Conservation (phyloP, 225 moss, liverwort and hornwort genomes). For the Pseudisothecium myosuroides region DNA sequence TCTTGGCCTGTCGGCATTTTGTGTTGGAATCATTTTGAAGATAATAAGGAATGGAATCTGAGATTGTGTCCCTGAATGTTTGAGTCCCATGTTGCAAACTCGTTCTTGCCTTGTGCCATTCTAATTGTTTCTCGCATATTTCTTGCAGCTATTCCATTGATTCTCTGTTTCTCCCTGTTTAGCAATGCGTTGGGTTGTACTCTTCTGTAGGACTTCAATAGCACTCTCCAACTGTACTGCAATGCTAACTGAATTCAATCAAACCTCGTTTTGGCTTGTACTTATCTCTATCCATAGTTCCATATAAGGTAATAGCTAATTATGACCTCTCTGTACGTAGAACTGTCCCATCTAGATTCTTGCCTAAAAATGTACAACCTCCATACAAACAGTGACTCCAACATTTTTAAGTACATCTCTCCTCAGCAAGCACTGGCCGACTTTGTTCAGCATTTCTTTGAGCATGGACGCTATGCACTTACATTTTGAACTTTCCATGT, state of each 20-base stretch:
- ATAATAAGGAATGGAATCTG: background rate
- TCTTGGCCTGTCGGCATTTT: background rate
- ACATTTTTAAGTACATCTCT: no score
- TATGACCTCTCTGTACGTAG: no score
- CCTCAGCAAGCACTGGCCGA: no score
- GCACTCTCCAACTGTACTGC: background rate
- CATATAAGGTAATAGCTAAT: no score
- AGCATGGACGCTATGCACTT: no score
- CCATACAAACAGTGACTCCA: no score
- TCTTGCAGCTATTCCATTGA: background rate
- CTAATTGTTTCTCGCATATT: background rate
- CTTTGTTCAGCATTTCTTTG: no score
- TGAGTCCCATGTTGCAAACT: background rate
- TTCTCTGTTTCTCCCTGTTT: background rate
- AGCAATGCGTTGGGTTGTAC: background rate
- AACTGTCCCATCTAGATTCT: no score
- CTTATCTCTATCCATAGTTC: no score
- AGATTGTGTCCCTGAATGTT: no score
- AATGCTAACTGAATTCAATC: background rate
- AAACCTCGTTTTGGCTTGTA: background rate
- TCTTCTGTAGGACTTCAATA: background rate
- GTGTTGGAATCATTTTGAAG: background rate
- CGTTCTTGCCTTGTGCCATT: background rate
- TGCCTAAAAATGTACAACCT: no score
- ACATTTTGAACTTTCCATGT: no score